Base-by-base conservation (phyloP, 2,329 filamentous ascomycete species). In the Phialophora expanda region DNA sequence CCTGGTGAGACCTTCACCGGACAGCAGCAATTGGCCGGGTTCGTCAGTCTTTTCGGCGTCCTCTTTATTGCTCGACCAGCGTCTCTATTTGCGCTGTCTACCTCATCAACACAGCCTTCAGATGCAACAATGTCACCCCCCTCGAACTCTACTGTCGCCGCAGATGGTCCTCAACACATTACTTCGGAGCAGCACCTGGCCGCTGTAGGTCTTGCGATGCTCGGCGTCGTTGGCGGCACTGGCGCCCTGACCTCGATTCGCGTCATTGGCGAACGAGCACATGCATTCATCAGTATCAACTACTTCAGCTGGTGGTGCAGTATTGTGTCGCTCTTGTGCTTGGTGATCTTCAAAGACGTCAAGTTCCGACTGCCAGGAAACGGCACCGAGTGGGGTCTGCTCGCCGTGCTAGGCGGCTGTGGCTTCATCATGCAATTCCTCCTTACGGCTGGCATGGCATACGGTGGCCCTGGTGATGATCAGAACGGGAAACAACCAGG, bases 401-500 rank as follows among this genome's bases (percentile, higher is more conserved):
- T 97, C 17, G 61, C 88, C 0, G 85, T 89, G 44, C 80, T 96
- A 3, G 91, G 90, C 0, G 74, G 87, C 0, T 89, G 89, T 69
- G 93, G 93, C 0, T 94, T 97, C 74, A 76, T 90, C 24, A 90
- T 94, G 86, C 93, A 97, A 84, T 92, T 92, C 71, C 82, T 96
- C n/a, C 80, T 96, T 20, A 95, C 93, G 0, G 85, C 87, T 0
- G 92, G 92, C 0, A 79, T 97, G 56, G 83, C 89, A 26, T 87
- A 89, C 67, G 90, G 93, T 73, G 89, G 89, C 68, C 84, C 84
- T 0, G 79, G 80, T 2, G n/a, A 54, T 57, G 24, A 62, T 38
- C 17, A 53, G 14, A 9, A 44, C 14, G 17, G 55, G 12, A 38
- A 41, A 24, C 53, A 61, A 46, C 34, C 57, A 8, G 9, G 8